Evolutionary conservation across 345 rosid genomes (phyloP).

Genomic region (Aquilaria yunnanensis): DNA sequence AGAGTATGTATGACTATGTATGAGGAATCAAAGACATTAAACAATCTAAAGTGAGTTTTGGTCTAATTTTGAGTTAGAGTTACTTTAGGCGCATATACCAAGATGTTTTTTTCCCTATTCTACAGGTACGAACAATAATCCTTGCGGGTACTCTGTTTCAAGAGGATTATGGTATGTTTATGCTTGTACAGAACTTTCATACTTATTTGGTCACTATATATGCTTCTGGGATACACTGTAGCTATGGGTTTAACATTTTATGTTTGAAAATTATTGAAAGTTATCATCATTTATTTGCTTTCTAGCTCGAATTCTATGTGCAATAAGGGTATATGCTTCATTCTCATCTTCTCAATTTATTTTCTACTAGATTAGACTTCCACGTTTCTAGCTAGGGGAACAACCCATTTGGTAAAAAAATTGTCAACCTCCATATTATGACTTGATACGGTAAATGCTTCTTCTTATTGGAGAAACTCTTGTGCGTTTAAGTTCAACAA

Average conservation of each 20-base stretch:
- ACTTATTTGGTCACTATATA: constrained; percentile 1
- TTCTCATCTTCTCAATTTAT: no score
- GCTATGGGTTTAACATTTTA: background rate
- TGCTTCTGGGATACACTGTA: constrained; percentile 1
- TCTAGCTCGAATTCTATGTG: constrained; percentile 85
- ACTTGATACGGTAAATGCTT: constrained; percentile 59
- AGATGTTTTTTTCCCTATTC: constrained; percentile 12
- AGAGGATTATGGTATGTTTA: constrained; percentile 62
- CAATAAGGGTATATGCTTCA: no score
- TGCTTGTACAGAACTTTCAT: background rate
- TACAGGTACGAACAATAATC: constrained; percentile 54
- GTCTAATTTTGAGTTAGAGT: constrained; percentile 26
- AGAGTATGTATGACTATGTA: constrained; percentile 71
- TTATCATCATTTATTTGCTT: constrained; percentile 13
- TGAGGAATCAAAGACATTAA: constrained; percentile 88
- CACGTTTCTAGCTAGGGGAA: constrained; percentile 72
- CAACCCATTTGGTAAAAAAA: constrained; percentile 57
- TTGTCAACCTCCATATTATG: constrained; percentile 47
- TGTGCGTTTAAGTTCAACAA: background rate
- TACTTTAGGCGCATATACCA: constrained; percentile 7
- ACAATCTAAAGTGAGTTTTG: constrained; percentile 92
- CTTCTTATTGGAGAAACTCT: constrained; percentile 6
- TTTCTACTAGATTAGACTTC: constrained; percentile 72
- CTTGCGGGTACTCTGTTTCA: constrained; percentile 60
- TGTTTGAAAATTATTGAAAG: constrained; percentile 3